Evolutionary conservation across 2,329 filamentous ascomycete species (phyloP), one percentile per base, ranked within the genome.

Genomic region (Xylaria sp.): DNA sequence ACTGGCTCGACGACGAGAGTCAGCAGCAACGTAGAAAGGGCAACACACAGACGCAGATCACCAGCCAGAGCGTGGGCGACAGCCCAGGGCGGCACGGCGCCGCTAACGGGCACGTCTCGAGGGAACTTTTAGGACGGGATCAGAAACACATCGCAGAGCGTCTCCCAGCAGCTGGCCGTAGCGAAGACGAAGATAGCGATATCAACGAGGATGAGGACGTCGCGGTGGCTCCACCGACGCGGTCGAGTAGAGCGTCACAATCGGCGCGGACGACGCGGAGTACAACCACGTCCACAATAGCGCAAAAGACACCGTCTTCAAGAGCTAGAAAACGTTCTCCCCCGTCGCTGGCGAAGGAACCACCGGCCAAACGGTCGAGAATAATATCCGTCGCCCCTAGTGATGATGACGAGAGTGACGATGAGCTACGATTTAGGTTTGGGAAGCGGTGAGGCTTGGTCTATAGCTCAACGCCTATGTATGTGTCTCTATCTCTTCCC

Each of bases 1-100:
- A 92, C 72, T 93, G 90, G 86, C 77, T 89, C 1, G 82, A 88
- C 54, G 78, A 81, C 55, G 74, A 78, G 17, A 59, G 48, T 21
- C 68, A 50, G 29, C 68, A 71, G 48, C 65, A 50, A 49, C 57
- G 54, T 9, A 72, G 62, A 47, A 70, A 63, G 50, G 70, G 67
- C 46, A 48, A 62, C 49, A 54, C 68, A 59, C 52, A 62, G 39
- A 64, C 64, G 44, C 58, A 61, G 44, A n/a, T n/a, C 63, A 52
- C 39, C 60, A 63, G n/a, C 55, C 50, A 54, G 45, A 49, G 41
- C 11, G 45, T 44, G 16, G 39, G 26, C 4, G 50, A 52, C 17
- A 49, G 41, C 37, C 49, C 49, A 16, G 44, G 38, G 24, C 47
- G 16, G n/a, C 48, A 34, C 29, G 29, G 9, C 11, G 19, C 5